These are phyloP conservation scores for Arachnomyces sp. DNA, from an alignment of 2,329 filamentous ascomycete species.

Conservation along the genomic window DNA sequence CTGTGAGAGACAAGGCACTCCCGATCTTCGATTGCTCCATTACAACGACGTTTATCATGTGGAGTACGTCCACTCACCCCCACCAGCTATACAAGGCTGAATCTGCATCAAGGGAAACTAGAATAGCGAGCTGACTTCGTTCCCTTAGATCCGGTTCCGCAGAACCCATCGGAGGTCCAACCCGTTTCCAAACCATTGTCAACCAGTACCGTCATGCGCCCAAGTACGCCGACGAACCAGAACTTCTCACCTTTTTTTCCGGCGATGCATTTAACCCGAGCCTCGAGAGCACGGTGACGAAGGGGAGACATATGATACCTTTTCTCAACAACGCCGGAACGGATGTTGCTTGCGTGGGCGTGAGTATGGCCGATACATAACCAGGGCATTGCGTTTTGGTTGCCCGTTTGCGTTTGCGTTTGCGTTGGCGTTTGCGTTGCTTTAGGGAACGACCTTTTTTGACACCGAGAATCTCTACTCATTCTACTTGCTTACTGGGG, in stretches of 20 bases:
- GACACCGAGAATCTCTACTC: no score
- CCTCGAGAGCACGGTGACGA: constrained; percentile 80
- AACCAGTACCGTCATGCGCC: constrained; percentile 63
- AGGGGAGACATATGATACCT: constrained; percentile 84
- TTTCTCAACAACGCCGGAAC: constrained; percentile 72
- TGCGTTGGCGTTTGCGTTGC: no score
- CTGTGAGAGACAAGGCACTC: constrained; percentile 40
- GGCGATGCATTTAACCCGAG: constrained; percentile 91
- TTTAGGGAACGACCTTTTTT: no score
- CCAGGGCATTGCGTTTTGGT: no score
- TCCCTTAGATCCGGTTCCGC: constrained; percentile 53
- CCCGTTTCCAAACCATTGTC: constrained; percentile 71
- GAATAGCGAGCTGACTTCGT: constrained; percentile 1
- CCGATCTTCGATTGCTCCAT: constrained; percentile 75
- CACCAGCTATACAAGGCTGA: not conserved
- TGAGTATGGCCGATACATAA: constrained; percentile 37
- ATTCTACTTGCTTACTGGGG: not conserved
- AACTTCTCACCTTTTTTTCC: constrained; percentile 73
- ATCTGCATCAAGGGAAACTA: constrained; percentile 1
- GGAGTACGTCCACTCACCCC: constrained; percentile 41
- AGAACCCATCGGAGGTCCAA: constrained; percentile 74
- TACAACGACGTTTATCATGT: constrained; percentile 95
- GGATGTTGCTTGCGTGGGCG: constrained; percentile 72
- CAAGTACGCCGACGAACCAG: constrained; percentile 55
- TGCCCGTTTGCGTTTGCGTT: no score